Base-by-base conservation (phyloP, 1,284 basidiomycete genomes). In the Ceratobasidium sp. region DNA sequence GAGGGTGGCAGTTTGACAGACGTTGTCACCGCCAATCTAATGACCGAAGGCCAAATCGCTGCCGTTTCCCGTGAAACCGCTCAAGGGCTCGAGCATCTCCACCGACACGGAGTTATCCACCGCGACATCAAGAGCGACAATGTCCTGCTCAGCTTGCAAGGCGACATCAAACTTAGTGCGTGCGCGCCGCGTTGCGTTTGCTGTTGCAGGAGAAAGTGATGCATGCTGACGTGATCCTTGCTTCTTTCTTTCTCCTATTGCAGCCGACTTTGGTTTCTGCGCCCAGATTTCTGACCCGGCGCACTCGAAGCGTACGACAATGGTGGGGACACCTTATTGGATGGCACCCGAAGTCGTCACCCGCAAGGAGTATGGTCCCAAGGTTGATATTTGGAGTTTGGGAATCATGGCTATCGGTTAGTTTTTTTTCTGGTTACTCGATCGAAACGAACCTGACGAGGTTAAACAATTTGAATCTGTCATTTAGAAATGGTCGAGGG, bases 311-410 rank as follows among this genome's bases (percentile, higher is more conserved):
- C 91, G 97, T 41, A 98, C 96, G 38, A 99, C 98, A n/a, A 98
- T 99, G 97, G 97, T 98, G 57, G 98, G 98, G 2, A 98, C 98
- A 7, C 98, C 98, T 0, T 99, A 98, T 81, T 99, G 97, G 97
- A 99, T 99, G 97, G 97, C 98, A 0, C 97, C 97, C 0, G 97
- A 99, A 80, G 96, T 99, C 38, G 97, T 99, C 73, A 98, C 95
- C 23, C 89, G 96, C 72, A 98, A 98, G 82, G 98, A 98, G 84
- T 99, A 99, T 80, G 98, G 97, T 0, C 94, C 97, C 3, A 98
- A 98, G 82, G 98, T 99, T 35, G 98, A 99, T 80, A 95, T 99
- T 74, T 99, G 98, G 98, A 93, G 90, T 81, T 83, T 99, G 78
- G 98, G 97, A 26, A 99, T 99, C 84, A 97, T 99, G 95, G 96